phyloP scores from a whole-genome alignment of 2,329 filamentous ascomycete species.

The Leptographium lundbergii region DNA sequence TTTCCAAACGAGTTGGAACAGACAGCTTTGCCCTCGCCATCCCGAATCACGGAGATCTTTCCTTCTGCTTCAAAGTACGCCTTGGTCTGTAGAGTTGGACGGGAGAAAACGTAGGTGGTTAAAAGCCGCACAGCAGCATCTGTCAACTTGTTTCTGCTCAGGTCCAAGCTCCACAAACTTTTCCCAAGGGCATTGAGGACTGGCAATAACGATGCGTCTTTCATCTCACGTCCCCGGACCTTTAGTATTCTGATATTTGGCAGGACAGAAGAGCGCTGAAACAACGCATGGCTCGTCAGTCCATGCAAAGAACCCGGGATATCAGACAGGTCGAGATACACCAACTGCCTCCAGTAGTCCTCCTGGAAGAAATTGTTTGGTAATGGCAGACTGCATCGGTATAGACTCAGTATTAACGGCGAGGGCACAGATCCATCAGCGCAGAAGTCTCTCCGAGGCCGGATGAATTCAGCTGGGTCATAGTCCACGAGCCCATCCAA shows the following conservation, averaged over 20 bases:
- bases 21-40: constrained; percentile 9
- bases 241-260: constrained; percentile 40
- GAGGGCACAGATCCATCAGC: constrained; percentile 6
- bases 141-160: constrained; percentile 38
- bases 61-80: constrained; percentile 33
- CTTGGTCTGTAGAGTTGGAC: constrained; percentile 20
- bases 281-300: constrained; percentile 14
- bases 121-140: constrained; percentile 28
- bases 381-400: constrained; percentile 26
- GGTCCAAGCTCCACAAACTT: constrained; percentile 44
- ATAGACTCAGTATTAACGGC: constrained; percentile 32
- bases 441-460: neutral
- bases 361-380: constrained; percentile 26
- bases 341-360: constrained; percentile 24
- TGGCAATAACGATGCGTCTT: constrained; percentile 22
- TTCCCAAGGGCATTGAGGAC: constrained; percentile 22
- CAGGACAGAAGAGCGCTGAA: constrained; percentile 16
- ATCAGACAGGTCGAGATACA: constrained; percentile 41
- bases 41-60: constrained; percentile 17
- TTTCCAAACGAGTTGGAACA: constrained; percentile 25
- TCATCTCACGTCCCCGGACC: constrained; percentile 31
- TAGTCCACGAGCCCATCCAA: constrained; percentile 34
- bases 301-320: constrained; percentile 30
- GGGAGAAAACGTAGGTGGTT: constrained; percentile 18
- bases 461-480: constrained; percentile 24